Evolutionary conservation across 305 asterid genomes (phyloP), one percentile per base, ranked within the genome.

Genomic region (Petunia hybrid): DNA sequence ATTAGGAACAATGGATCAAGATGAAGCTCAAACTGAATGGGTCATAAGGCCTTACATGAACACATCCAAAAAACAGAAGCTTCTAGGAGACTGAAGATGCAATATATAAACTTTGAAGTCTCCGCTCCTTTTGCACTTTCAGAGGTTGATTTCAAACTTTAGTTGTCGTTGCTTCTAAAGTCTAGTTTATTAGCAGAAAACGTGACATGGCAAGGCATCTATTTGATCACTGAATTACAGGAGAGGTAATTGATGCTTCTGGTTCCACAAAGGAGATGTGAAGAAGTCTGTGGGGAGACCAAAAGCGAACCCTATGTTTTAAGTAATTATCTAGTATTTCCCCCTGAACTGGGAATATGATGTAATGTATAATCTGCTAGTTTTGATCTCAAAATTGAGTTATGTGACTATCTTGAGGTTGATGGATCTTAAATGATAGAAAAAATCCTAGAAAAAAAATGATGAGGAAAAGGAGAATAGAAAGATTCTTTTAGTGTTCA

Each of bases 1-100:
- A 84, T 86, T 91, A 16, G 98, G 98, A 86, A 91, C 97, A 8
- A 69, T 94, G 90, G 98, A 94, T 80, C 97, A 94, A 85, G 94
- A 87, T 14, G 98, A 93, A 89, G 97, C 97, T 78, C 97, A 91
- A 77, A 87, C 75, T 1, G 96, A 93, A 85, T 94, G 93, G 92
- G 94, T 91, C 43, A 87, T 89, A 39, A 87, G 91, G 75, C 97
- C 97, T 70, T 92, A 88, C 86, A 91, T 90, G 97, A 92, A 94
- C 86, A 94, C 97, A 4, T 61, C 95, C 40, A 92, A 86, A 68
- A 94, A 91, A 83, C 92, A 84, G 85, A 90, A 85, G 83, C 84
- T 88, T 84, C 90, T 92, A 67, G 94, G 98, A 79, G 91, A 89
- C 16, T 89, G 88, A 89, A 67, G 31, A 22, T 22, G 31, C 31